A percentile compares a stretch with the other conserved stretches of the same genome.
phyloP scores from a whole-genome alignment of 225 moss, liverwort and hornwort genomes.

The Marchantia polymorpha region DNA sequence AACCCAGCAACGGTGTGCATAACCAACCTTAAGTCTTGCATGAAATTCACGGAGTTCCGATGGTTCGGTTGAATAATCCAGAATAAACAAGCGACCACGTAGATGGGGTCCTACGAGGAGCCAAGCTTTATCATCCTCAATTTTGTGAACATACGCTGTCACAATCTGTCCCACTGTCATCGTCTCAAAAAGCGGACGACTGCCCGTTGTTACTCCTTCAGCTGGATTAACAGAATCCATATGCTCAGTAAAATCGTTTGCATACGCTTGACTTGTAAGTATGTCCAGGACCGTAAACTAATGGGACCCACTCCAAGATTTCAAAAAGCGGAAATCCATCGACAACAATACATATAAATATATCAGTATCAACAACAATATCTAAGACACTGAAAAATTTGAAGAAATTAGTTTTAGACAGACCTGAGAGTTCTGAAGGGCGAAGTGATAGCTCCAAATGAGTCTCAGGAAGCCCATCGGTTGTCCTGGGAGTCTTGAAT shows the following conservation, averaged over 20 bases:
- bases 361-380: neutral
- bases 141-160: constrained; percentile 68
- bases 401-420: neutral
- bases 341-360: neutral
- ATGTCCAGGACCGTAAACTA: too few species aligned
- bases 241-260: neutral
- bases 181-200: constrained; percentile 50
- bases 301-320: too few species aligned
- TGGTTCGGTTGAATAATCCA: constrained; percentile 72
- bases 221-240: constrained; percentile 8
- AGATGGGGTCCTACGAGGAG: constrained; percentile 69
- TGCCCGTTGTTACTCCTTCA: constrained; percentile 15
- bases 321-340: neutral
- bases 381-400: neutral
- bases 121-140: constrained; percentile 77
- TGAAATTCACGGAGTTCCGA: constrained; percentile 59
- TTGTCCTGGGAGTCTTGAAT: constrained; percentile 44
- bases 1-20: constrained; percentile 61
- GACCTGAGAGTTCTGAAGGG: constrained; percentile 85
- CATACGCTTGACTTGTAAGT: too few species aligned
- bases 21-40: constrained; percentile 59
- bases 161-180: constrained; percentile 51
- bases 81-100: constrained; percentile 68
- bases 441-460: constrained; percentile 72
- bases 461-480: constrained; percentile 44